Percentiles rank a stretch among this genome's conserved stretches.
phyloP scores from a whole-genome alignment of 352 stramenopile genomes.

The Phytophthora pluvialis region DNA sequence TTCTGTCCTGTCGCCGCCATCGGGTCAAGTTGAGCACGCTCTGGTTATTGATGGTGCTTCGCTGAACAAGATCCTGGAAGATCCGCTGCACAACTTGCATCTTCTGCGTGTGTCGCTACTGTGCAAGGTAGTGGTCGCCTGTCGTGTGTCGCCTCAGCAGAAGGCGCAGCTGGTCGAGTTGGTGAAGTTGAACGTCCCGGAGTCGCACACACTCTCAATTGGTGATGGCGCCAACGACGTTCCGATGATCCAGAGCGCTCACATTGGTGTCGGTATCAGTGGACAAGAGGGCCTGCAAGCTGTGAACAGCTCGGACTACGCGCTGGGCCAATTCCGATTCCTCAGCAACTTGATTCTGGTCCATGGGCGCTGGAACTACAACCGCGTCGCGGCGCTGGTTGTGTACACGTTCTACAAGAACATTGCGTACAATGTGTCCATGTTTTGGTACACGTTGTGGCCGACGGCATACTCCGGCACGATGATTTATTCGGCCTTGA shows the following conservation, averaged over 20 bases:
- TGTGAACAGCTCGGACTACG: conserved; percentile 89
- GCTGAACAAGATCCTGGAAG: conserved; percentile 81
- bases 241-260: conserved; percentile 91
- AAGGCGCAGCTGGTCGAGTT: conserved; percentile 98
- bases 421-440: conserved; percentile 89
- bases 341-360: conserved; percentile 76
- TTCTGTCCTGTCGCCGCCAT: conserved; percentile 38
- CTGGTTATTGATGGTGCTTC: conserved; percentile 96
- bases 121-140: conserved; percentile 97
- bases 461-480: conserved; percentile 93
- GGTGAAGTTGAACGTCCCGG: conserved; percentile 87
- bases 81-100: conserved; percentile 77
- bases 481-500: conserved; percentile 86
- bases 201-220: conserved; percentile 90
- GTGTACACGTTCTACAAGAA: conserved; percentile 94
- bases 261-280: conserved; percentile 94
- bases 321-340: conserved; percentile 85
- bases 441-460: conserved; percentile 91
- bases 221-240: conserved; percentile 93
- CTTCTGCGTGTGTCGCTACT: conserved; percentile 85
- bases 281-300: conserved; percentile 98
- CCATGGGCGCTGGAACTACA: conserved; percentile 90
- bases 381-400: conserved; percentile 88
- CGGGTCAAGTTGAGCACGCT: conserved; percentile 62
- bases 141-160: conserved; percentile 97